These are phyloP conservation scores for Kluyveromyces lactis DNA, from an alignment of 805 yeast genomes.

Conservation along the genomic window DNA sequence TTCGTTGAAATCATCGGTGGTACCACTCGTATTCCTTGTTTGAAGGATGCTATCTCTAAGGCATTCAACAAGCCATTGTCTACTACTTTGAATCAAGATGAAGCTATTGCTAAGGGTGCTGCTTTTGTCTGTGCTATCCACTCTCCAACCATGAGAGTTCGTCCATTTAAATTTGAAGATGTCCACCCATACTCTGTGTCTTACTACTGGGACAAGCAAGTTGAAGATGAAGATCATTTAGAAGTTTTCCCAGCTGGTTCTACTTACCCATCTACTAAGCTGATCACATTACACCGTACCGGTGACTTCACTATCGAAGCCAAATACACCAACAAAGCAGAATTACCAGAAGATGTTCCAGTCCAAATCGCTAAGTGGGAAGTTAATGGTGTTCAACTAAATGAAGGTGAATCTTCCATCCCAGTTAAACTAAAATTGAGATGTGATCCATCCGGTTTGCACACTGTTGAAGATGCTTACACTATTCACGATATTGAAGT, in stretches of 20 bases:
- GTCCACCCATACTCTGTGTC: slow-evolving; percentile 86
- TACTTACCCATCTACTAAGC: slow-evolving; percentile 87
- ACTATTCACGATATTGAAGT: slow-evolving; percentile 86
- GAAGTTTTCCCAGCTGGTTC: slow-evolving; percentile 97
- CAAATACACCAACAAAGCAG: slow-evolving; percentile 65
- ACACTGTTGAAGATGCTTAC: slow-evolving; percentile 89
- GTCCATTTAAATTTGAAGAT: slow-evolving; percentile 98
- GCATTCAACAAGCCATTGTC: slow-evolving; percentile 81
- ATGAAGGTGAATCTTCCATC: slow-evolving; percentile 66
- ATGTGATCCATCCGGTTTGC: slow-evolving; percentile 95
- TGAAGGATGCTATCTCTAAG: slow-evolving; percentile 73
- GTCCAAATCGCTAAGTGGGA: slow-evolving; percentile 76
- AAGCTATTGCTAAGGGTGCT: slow-evolving; percentile 98
- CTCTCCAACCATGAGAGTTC: slow-evolving; percentile 96
- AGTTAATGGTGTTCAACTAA: slow-evolving; percentile 74
- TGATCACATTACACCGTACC: slow-evolving; percentile 87
- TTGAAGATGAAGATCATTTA: slow-evolving; percentile 81
- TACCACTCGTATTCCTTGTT: slow-evolving; percentile 91
- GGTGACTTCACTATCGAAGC: slow-evolving; percentile 85
- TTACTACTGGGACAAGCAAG: slow-evolving; percentile 90
- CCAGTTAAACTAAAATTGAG: slow-evolving; percentile 91
- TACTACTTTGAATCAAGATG: slow-evolving; percentile 96
- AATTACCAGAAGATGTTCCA: slow-evolving; percentile 61
- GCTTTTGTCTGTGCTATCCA: slow-evolving; percentile 98
- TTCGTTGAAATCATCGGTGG: slow-evolving; percentile 97